These are phyloP conservation scores for Fusarium brachygibbosum DNA, from an alignment of 2,329 filamentous ascomycete genomes.

Conservation along the genomic window DNA sequence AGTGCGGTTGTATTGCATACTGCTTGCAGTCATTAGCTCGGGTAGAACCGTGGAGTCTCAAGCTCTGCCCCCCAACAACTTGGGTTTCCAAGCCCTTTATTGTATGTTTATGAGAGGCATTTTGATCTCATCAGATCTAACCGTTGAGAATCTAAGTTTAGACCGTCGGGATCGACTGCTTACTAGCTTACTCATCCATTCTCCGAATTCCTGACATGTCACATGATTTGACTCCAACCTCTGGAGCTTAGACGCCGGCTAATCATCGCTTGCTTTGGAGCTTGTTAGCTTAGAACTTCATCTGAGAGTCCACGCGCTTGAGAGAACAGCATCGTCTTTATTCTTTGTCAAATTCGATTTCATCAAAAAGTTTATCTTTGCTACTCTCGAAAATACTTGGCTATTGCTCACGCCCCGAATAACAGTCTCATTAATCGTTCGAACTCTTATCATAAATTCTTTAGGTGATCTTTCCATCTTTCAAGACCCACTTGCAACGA, in stretches of 20 bases:
- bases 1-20: conserved; percentile 46
- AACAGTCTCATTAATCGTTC: not conserved
- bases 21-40: conserved; percentile 34
- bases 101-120: conserved; percentile 15
- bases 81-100: conserved; percentile 9
- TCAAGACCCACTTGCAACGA: conserved; percentile 34
- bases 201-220: not conserved
- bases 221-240: conserved; percentile 23
- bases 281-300: conserved; percentile 38
- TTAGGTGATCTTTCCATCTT: conserved; percentile 14
- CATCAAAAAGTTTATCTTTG: not conserved
- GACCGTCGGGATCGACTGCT: conserved; percentile 8
- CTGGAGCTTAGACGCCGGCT: conserved; percentile 18
- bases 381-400: not conserved
- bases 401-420: not conserved
- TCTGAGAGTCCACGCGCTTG: conserved; percentile 35
- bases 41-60: conserved; percentile 32
- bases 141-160: conserved; percentile 37
- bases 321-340: conserved; percentile 26
- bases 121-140: conserved; percentile 38
- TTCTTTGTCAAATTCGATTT: conserved; percentile 20
- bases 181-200: conserved; percentile 36
- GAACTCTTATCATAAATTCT: not conserved
- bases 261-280: conserved; percentile 39
- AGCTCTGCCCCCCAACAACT: conserved; percentile 44